These are phyloP conservation scores for Termitomyces sp. DNA, from an alignment of 768 basidiomycete genomes.

Conservation along the genomic window DNA sequence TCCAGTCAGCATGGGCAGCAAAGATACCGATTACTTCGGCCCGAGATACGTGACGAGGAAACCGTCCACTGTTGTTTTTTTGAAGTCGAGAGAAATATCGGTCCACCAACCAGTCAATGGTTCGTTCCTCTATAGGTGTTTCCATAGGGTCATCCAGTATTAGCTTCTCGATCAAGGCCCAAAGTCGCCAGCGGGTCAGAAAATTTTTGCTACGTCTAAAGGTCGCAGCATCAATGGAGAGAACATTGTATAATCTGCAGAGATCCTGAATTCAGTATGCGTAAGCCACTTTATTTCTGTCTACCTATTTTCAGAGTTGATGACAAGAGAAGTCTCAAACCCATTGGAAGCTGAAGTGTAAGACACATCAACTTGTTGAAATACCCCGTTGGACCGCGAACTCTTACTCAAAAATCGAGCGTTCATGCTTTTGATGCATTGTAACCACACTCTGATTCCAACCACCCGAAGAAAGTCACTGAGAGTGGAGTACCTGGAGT, in stretches of 20 bases:
- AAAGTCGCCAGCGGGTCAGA: conserved; percentile 44
- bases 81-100: conserved; percentile 28
- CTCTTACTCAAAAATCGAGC: conserved; percentile 37
- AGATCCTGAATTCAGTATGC: not conserved
- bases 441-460: conserved; percentile 35
- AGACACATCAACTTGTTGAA: not conserved
- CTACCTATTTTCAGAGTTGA: conserved; percentile 16
- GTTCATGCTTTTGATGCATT: conserved; percentile 32
- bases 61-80: conserved; percentile 27
- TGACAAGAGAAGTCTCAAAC: conserved; percentile 13
- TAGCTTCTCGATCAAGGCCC: conserved; percentile 43
- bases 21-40: conserved; percentile 48
- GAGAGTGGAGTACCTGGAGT: conserved; percentile 26
- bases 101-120: conserved; percentile 44
- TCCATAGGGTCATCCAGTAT: conserved; percentile 23
- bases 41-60: conserved; percentile 40
- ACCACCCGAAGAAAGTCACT: conserved; percentile 14
- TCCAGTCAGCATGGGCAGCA: conserved; percentile 55
- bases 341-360: conserved; percentile 9
- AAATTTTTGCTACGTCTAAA: conserved; percentile 41
- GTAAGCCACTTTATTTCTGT: not conserved
- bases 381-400: not conserved
- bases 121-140: conserved; percentile 31
- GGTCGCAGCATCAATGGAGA: conserved; percentile 39
- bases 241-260: conserved; percentile 36